Conservation (phyloP, 176 grass and related monocot species). For the Aegilops tauschii region DNA sequence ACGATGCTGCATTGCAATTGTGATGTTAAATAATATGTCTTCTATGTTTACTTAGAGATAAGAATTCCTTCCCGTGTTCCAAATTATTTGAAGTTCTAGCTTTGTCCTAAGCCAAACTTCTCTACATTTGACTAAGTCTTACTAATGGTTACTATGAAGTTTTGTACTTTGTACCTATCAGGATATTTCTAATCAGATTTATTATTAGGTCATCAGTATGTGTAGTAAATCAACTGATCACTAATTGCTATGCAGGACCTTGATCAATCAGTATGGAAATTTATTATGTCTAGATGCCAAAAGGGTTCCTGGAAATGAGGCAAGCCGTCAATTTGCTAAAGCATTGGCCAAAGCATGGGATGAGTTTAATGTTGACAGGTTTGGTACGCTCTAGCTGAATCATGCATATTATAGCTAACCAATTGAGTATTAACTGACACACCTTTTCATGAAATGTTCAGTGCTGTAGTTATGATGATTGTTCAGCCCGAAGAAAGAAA, state of each 20-base stretch:
- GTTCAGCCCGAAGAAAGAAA: slow-evolving; percentile 93
- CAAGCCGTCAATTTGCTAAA: slow-evolving; percentile 52
- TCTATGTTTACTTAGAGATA: not conserved
- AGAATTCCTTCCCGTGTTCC: not conserved
- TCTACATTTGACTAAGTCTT: not conserved
- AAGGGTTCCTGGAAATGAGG: slow-evolving; percentile 78
- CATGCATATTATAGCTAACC: slow-evolving; percentile 12
- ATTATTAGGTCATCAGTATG: not conserved
- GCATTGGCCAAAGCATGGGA: slow-evolving; percentile 76
- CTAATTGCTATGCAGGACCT: slow-evolving; percentile 52
- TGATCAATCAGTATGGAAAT: slow-evolving; percentile 58
- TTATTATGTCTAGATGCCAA: slow-evolving; percentile 57
- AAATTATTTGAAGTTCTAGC: too few species aligned
- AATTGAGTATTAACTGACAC: slow-evolving; percentile 19
- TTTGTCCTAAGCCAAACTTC: too few species aligned
- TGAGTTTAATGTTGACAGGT: slow-evolving; percentile 78
- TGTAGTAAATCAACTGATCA: not conserved
- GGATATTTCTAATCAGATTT: slow-evolving; percentile 13
- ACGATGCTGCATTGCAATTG: not conserved
- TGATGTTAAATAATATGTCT: not conserved
- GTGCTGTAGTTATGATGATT: slow-evolving; percentile 89
- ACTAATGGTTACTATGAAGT: not conserved
- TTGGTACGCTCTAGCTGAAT: slow-evolving; percentile 26
- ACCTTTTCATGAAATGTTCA: slow-evolving; percentile 32
- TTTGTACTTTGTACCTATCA: slow-evolving; percentile 4